These are phyloP conservation scores for Ilyonectria robusta DNA, from an alignment of 2,329 filamentous ascomycete genomes.

Conservation along the genomic window DNA sequence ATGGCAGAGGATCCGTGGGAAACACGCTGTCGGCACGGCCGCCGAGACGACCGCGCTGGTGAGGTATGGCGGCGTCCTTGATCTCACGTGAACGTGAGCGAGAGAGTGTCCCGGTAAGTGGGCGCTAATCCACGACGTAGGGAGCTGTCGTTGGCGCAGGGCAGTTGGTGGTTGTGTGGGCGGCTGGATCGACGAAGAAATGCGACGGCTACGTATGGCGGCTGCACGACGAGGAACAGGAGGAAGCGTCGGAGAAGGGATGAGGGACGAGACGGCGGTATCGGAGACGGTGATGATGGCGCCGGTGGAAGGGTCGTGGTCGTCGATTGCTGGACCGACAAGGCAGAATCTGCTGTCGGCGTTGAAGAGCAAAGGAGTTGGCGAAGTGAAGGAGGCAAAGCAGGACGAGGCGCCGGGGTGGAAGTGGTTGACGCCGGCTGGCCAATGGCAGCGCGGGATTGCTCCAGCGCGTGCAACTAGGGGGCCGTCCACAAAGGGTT, in stretches of 20 bases:
- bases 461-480: constrained; percentile 1
- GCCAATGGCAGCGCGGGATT: constrained; percentile 37
- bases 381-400: constrained; percentile 41
- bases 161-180: constrained; percentile 16
- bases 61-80: constrained; percentile 45
- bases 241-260: constrained; percentile 13
- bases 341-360: constrained; percentile 42
- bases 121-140: constrained; percentile 34
- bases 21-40: constrained; percentile 59
- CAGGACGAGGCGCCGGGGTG: constrained; percentile 27
- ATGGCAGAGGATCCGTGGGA: constrained; percentile 66
- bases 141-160: constrained; percentile 38
- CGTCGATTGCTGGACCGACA: constrained; percentile 34
- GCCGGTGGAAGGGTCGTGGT: constrained; percentile 15
- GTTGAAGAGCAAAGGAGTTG: constrained; percentile 41
- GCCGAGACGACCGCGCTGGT: constrained; percentile 61
- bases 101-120: constrained; percentile 28
- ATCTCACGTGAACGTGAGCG: constrained; percentile 43
- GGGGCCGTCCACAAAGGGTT: constrained; percentile 27
- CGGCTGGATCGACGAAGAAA: constrained; percentile 14
- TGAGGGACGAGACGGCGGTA: constrained; percentile 4
- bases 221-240: constrained; percentile 3
- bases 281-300: constrained; percentile 8
- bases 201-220: constrained; percentile 5
- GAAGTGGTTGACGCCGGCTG: constrained; percentile 35